Base-by-base conservation (phyloP, 176 grass and related monocot genomes). In the Carex littledalei region DNA sequence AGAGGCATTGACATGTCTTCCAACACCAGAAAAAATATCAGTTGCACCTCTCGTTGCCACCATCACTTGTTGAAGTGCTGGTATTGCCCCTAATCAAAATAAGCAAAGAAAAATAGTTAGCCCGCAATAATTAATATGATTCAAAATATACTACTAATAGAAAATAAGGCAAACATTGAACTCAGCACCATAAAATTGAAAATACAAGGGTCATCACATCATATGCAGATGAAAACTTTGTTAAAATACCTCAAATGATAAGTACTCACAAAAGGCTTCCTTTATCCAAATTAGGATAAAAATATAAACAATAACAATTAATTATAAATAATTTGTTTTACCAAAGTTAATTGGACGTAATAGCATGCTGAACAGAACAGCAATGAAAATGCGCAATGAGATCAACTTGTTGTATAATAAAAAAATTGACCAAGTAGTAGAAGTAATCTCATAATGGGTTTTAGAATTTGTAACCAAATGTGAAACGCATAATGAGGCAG, bases 51-150 rank as follows among this genome's bases (percentile, higher is more conserved):
- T 95, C 62, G 96, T 93, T 15, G 93, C 93, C 63, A 88, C 87
- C 86, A 99, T 89, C 79, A 99, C 86, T 94, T 99, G 91, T 69
- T 95, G 93, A 83, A 95, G 82, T 29, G 88, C 91, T 8, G 93
- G 93, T 92, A 99, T 92, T 14, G 86, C 88, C 87, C 96, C 96
- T 99, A 82, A 77, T 63, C 24, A 92, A 22, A 70, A 83, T 18
- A 68, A 86, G 10, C 71, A 52, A 26, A 53, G 3, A 52, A 76
- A 53, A 52, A 76, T 76, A 22, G 65, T 68, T 24, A 53, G 21
- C 63, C 63, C 26, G 10, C 63, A 5, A 13, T 31, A 67, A 21
- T 20, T 55, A 82, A 8, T 82, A 82, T 24, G 20, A 76, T n/a
- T 76, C 18, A 37, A 76, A 20, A 52, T 14, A 76, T 20, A 76